A percentile compares a stretch with the other conserved stretches of the same genome.
phyloP scores from a whole-genome alignment of 2,329 filamentous ascomycete genomes.

The Aspergillus jensenii region DNA sequence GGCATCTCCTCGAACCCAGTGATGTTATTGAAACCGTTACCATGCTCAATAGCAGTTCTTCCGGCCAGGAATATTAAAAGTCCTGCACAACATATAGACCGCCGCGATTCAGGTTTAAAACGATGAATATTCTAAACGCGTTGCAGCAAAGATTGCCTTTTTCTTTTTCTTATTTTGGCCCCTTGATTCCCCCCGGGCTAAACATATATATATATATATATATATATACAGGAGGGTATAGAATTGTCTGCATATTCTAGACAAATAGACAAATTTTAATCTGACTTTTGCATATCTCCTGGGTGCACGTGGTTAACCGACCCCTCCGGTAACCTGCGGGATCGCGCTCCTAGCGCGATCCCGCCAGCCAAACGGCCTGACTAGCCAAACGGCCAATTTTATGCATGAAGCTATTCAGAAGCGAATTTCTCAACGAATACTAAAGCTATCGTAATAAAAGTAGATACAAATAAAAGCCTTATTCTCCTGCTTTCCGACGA shows the following conservation, averaged over 20 bases:
- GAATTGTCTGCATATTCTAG: constrained; percentile 1
- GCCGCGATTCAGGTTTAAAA: not conserved
- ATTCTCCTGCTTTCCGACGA: too few relatives aligned
- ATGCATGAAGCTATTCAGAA: too few relatives aligned
- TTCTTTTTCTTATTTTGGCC: not conserved
- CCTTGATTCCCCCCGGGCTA: not conserved
- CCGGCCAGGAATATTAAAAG: constrained; percentile 26
- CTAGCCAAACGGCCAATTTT: too few relatives aligned
- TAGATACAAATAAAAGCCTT: too few relatives aligned
- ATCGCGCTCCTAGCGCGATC: too few relatives aligned
- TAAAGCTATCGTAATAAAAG: too few relatives aligned
- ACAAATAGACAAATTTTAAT: constrained; percentile 3
- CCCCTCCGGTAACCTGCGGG: too few relatives aligned
- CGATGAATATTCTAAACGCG: not conserved
- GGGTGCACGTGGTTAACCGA: too few relatives aligned
- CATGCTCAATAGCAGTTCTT: constrained; percentile 50
- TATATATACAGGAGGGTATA: constrained; percentile 2
- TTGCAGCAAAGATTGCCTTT: not conserved
- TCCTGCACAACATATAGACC: not conserved
- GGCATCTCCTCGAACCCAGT: constrained; percentile 83
- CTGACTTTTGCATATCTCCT: not conserved
- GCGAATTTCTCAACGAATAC: too few relatives aligned
- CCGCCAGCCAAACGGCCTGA: too few relatives aligned
- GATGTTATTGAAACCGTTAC: constrained; percentile 74
- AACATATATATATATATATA: constrained; percentile 3